Conservation (phyloP, 139 green algal species). For the Eudorina sp. region DNA sequence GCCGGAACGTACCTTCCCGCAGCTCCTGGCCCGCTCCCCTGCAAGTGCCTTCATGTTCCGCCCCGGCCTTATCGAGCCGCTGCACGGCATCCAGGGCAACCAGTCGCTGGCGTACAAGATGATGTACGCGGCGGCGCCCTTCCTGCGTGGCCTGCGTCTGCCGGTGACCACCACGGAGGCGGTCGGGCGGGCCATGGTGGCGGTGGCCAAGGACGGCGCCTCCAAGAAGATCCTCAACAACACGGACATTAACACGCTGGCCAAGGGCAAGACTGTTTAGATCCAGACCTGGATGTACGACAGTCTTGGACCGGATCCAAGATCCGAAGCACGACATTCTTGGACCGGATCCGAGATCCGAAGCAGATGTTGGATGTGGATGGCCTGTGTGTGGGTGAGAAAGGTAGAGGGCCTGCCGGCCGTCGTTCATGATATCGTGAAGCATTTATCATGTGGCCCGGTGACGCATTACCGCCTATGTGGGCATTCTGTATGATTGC, state of each 20-base stretch:
- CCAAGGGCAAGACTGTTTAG: too few relatives aligned
- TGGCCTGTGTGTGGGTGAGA: too few relatives aligned
- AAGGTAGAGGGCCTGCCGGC: too few relatives aligned
- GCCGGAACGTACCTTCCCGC: background rate
- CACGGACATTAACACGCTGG: background rate
- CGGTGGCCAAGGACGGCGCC: background rate
- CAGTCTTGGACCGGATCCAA: too few relatives aligned
- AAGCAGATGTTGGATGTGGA: too few relatives aligned
- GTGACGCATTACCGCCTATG: too few relatives aligned
- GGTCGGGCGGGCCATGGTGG: constrained; percentile 23
- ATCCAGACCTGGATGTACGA: too few relatives aligned
- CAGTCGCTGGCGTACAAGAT: constrained; percentile 20
- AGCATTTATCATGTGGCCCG: too few relatives aligned
- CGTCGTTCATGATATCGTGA: too few relatives aligned
- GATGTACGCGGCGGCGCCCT: background rate
- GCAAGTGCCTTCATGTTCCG: constrained; percentile 9
- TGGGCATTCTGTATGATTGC: too few relatives aligned
- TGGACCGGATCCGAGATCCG: too few relatives aligned
- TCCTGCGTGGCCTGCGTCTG: background rate
- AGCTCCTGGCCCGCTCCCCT: constrained; percentile 3
- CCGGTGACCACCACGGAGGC: constrained; percentile 3
- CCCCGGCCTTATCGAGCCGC: constrained; percentile 12
- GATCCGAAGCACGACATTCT: too few relatives aligned
- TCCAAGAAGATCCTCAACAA: background rate
- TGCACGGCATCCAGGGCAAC: constrained; percentile 28